Base-by-base conservation (phyloP, 2,329 filamentous ascomycete species). In the Amesomyces nigricolor region DNA sequence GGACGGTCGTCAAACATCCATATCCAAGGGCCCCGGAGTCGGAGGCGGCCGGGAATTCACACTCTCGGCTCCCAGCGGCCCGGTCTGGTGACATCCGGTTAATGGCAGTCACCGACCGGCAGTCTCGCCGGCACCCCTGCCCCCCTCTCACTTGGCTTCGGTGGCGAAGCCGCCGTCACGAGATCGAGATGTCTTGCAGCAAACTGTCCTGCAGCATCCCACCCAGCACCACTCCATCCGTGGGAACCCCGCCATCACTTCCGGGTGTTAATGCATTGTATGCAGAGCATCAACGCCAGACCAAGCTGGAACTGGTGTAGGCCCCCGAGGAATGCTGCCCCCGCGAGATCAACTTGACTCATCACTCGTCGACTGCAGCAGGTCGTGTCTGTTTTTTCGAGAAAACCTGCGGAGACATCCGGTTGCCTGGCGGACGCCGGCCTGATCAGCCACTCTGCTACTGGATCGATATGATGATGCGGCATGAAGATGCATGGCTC, bases 401-500 rank as follows among this genome's bases (percentile, higher is more conserved):
- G 53, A 47, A 35, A 40, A 17, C 26, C 29, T 29, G 14, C 45
- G 43, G 39, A 30, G 39, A 42, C 13, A 48, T 57, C 38, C 46
- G 54, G 51, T 46, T 40, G 35, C 43, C 49, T 47, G 17, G 45
- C 29, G 38, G 38, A 53, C 40, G 47, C 17, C 46, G 26, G 42
- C 49, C 40, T 40, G 17, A 48, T 30, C 29, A 30, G 26, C 54
- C 22, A 26, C 2, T 6, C 22, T 26, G 17, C 56, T 47, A 57
- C 53, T 57, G 17, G 51, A 59, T 58, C 53, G 58, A 57, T 39
- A 61, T 52, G 59, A 60, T 54, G 49, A 61, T 54, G 59, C 57
- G 51, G 59, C 57, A 62, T 60, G 58, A 62, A 26, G 55, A 63
- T 63, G 62, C 61, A 63, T 59, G 22, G 22, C 60, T 45, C 39